Evolutionary conservation across 2,329 filamentous ascomycete species (phyloP), one percentile per base, ranked within the genome.

Genomic region (Gnomoniopsis smithogilvyi): DNA sequence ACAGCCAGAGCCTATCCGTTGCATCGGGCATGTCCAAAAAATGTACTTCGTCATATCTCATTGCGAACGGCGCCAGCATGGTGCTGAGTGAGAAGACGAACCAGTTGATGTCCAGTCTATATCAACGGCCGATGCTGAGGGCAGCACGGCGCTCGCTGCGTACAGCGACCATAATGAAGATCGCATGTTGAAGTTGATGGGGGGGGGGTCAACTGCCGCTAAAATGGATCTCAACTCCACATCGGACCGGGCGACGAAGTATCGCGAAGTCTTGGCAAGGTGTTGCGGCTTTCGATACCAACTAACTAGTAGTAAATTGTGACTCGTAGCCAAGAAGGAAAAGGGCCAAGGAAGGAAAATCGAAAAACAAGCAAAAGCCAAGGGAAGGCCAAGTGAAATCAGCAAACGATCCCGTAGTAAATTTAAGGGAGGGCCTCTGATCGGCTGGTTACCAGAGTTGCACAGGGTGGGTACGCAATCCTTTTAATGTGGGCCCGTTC

Each of bases 101-200:
- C 60, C 60, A 51, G 36, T 26, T 33, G 60, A 62, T 33, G 60
- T 47, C 60, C 60, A 62, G 12, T 59, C 57, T 21, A 62, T 54
- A 21, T 56, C 53, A 50, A 62, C 60, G 49, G 56, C 57, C 17
- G 41, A 33, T 41, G 60, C 49, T 24, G 54, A 34, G 33, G 53
- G 53, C 53, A 51, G 12, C 6, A 56, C 38, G 26, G 48, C 53
- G 50, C 57, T 46, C 14, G 51, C 38, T 26, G 24, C 34, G 11
- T 15, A 56, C 30, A 62, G 60, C 51, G 56, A 54, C 56, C 53
- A 59, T 43, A 53, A 21, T n/a, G 53, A 53, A 26, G 21, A 60
- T 41, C 56, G 60, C 60, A 62, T 62, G 17, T 55, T 45, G 48
- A 34, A 26, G 33, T 54, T 14, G 15, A 19, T 51, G 48, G 30